Evolutionary conservation across 1,284 basidiomycete genomes (phyloP), one percentile per base, ranked within the genome.

Genomic region (Pseudozyma hubeiensis): DNA sequence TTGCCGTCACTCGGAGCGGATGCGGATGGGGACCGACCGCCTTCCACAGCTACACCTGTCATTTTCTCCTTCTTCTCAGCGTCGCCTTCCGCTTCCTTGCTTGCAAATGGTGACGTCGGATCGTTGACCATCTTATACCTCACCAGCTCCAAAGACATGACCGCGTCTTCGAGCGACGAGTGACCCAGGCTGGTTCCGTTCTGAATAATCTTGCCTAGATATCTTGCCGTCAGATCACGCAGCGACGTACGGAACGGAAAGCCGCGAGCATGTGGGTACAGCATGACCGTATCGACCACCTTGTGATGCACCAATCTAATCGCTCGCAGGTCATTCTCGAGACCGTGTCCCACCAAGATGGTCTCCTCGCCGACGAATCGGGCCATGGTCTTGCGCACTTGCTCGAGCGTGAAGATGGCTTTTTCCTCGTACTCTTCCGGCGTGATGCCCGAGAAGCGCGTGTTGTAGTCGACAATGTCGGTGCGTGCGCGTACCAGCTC

Each of bases 301-400:
- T 68, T 71, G 31, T 67, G 43, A 51, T 83, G 82, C 35, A 81
- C 67, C 17, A 82, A 49, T 5, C 81, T 59, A 7, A 83, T 63
- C 0, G 81, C 81, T 11, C 71, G 63, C 40, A 83, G 52, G 58
- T 83, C 81, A 49, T 83, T 83, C 53, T 83, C 81, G 3, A 83
- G 54, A 0, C 81, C 80, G 41, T 83, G 81, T 0, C 81, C 81
- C n/a, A 81, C 74, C 1, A 83, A 59, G 30, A 83, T 63, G 16
- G 81, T 83, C 31, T 77, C 44, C 19, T 64, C 64, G 17, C 64
- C 75, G 16, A 83, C 67, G 37, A 81, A 80, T 13, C 61, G 59
- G 1, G 68, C 74, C 54, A 83, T 58, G 0, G 55, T 62, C 40
- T 63, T 63, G 30, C 81, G 71, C 10, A 75, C 77, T 6, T 55